phyloP scores from a whole-genome alignment of 345 rosid genomes.

The Kandelia obovata region DNA sequence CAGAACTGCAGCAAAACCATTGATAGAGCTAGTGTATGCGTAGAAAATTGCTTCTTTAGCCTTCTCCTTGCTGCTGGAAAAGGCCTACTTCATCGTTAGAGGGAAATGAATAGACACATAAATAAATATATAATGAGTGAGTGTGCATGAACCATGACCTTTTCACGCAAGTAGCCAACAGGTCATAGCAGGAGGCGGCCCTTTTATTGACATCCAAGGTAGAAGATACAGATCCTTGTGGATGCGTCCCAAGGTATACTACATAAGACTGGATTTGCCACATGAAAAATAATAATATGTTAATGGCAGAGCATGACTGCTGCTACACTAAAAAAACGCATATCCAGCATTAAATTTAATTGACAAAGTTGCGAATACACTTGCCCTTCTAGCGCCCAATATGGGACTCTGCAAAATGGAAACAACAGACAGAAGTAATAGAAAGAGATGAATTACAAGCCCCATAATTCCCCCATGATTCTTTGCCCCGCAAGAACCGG shows the following conservation, averaged over 20 bases:
- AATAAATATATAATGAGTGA: neutral
- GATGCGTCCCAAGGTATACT: constrained; percentile 24
- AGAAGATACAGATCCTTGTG: constrained; percentile 7
- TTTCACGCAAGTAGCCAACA: constrained; percentile 5
- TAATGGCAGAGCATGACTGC: neutral
- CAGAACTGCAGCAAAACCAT: constrained; percentile 28
- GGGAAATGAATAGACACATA: too few relatives aligned
- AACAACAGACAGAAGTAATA: neutral
- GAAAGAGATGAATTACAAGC: neutral
- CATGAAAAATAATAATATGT: neutral
- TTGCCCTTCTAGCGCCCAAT: neutral
- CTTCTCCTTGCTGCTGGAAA: constrained; percentile 10
- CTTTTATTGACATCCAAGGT: neutral
- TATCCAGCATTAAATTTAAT: too few relatives aligned
- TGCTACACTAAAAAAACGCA: too few relatives aligned
- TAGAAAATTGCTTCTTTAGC: constrained; percentile 18
- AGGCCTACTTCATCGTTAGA: neutral
- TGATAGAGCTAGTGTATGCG: constrained; percentile 23
- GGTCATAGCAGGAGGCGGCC: neutral
- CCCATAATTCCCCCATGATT: neutral
- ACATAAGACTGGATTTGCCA: constrained; percentile 16
- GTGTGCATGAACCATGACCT: constrained; percentile 2
- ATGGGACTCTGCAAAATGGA: neutral
- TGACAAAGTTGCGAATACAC: neutral
- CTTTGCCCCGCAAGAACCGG: too few relatives aligned